Conservation (phyloP, 1,284 basidiomycete genomes). For the Limonomyces culmigenus region DNA sequence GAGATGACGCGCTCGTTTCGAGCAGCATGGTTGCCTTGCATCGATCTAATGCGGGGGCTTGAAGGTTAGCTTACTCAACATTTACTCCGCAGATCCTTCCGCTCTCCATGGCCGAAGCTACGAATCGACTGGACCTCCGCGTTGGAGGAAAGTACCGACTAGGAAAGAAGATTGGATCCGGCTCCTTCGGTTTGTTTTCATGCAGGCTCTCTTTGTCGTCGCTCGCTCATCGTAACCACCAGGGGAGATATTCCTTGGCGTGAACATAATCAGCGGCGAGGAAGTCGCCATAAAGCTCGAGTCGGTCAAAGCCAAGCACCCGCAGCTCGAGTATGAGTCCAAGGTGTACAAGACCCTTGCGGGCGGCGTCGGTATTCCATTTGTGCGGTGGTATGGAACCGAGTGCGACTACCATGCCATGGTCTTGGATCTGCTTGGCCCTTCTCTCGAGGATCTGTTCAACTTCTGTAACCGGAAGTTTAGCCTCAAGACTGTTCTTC, state of each 20-base stretch:
- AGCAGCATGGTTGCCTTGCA: no score
- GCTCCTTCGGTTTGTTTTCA: constrained; percentile 78
- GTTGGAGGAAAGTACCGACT: constrained; percentile 98
- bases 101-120: constrained; percentile 54
- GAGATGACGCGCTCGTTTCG: no score
- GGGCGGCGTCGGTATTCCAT: constrained; percentile 95
- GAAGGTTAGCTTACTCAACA: no score
- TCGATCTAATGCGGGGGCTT: no score
- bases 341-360: constrained; percentile 96
- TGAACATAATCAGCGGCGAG: constrained; percentile 99
- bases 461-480: constrained; percentile 99
- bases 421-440: constrained; percentile 96
- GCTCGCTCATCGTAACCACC: background rate
- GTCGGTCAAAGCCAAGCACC: constrained; percentile 98
- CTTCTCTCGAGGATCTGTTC: constrained; percentile 96
- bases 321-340: constrained; percentile 98
- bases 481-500: constrained; percentile 89
- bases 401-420: constrained; percentile 99
- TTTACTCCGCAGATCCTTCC: no score
- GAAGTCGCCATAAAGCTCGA: constrained; percentile 99
- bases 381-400: constrained; percentile 96
- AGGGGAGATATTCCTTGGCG: constrained; percentile 99
- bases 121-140: constrained; percentile 82
- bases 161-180: constrained; percentile 99
- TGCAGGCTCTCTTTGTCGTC: background rate